A percentile compares a stretch with the other conserved stretches of the same genome.
Evolutionary conservation across 306 rosid genomes (phyloP).

Genomic region (Arachis hypogaea): DNA sequence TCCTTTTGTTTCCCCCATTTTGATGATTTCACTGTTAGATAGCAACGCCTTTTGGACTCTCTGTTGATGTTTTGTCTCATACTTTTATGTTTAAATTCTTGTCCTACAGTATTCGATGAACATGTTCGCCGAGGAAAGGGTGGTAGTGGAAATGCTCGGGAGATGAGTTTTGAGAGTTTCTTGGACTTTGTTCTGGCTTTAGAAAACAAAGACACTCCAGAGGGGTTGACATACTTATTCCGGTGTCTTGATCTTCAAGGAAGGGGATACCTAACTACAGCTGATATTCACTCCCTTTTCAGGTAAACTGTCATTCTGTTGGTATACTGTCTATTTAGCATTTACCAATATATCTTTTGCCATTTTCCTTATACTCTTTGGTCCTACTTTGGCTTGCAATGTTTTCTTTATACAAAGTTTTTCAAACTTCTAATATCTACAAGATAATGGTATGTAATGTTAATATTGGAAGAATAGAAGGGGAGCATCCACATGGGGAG

Average conservation of each 20-base stretch:
- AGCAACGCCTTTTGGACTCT: conserved; percentile 13
- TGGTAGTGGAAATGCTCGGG: conserved; percentile 81
- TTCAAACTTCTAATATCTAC: conserved; percentile 2
- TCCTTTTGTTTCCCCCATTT: neutral
- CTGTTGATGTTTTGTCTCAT: neutral
- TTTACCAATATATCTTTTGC: neutral
- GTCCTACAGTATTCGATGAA: conserved; percentile 82
- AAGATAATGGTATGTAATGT: conserved; percentile 26
- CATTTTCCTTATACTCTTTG: conserved; percentile 5
- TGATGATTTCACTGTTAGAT: neutral
- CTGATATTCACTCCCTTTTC: conserved; percentile 95
- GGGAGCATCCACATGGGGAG: conserved; percentile 78
- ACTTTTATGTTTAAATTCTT: conserved; percentile 18
- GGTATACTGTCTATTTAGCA: conserved; percentile 6
- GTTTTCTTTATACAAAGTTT: neutral
- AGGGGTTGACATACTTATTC: conserved; percentile 94
- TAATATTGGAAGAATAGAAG: conserved; percentile 81
- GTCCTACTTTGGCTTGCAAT: neutral
- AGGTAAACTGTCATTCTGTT: conserved; percentile 55
- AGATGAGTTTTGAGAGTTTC: conserved; percentile 91
- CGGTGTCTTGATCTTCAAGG: conserved; percentile 98
- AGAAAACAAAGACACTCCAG: conserved; percentile 97
- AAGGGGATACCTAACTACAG: conserved; percentile 90
- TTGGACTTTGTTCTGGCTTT: conserved; percentile 93
- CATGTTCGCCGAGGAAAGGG: conserved; percentile 82